These are phyloP conservation scores for Plasmodium knowlesi DNA, from an alignment of 169 alveolate species.

Conservation along the genomic window DNA sequence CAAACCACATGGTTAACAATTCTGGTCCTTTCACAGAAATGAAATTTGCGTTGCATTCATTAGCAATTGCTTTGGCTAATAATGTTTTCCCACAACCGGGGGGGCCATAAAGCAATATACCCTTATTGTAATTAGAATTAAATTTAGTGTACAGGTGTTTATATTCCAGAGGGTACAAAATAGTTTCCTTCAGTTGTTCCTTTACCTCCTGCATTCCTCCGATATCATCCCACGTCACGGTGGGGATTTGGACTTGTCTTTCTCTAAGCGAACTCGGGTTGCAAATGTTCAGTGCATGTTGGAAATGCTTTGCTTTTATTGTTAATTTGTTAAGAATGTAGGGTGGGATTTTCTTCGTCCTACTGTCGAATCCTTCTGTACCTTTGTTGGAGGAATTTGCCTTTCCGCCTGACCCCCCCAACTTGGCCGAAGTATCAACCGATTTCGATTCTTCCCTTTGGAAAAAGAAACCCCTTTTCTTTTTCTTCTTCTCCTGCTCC, in stretches of 20 bases:
- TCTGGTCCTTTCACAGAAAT: slow-evolving; percentile 90
- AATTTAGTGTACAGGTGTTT: slow-evolving; percentile 86
- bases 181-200: slow-evolving; percentile 87
- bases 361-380: slow-evolving; percentile 8
- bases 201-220: slow-evolving; percentile 93
- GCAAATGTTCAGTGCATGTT: slow-evolving; percentile 89
- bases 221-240: slow-evolving; percentile 94
- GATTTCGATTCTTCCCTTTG: neutral
- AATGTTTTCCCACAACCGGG: slow-evolving; percentile 97
- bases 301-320: slow-evolving; percentile 86
- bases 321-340: slow-evolving; percentile 78
- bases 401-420: too few relatives aligned
- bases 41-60: slow-evolving; percentile 91
- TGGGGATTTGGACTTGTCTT: slow-evolving; percentile 94
- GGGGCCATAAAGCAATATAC: slow-evolving; percentile 93
- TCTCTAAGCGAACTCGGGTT: slow-evolving; percentile 94
- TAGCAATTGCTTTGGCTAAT: slow-evolving; percentile 93
- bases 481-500: neutral
- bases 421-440: neutral
- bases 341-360: slow-evolving; percentile 72
- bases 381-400: too few relatives aligned
- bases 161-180: slow-evolving; percentile 87
- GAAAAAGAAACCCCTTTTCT: neutral
- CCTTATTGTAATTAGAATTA: slow-evolving; percentile 87
- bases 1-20: slow-evolving; percentile 87